These are phyloP conservation scores for Spiraea crenata DNA, from an alignment of 331 rosid species.

Conservation along the genomic window DNA sequence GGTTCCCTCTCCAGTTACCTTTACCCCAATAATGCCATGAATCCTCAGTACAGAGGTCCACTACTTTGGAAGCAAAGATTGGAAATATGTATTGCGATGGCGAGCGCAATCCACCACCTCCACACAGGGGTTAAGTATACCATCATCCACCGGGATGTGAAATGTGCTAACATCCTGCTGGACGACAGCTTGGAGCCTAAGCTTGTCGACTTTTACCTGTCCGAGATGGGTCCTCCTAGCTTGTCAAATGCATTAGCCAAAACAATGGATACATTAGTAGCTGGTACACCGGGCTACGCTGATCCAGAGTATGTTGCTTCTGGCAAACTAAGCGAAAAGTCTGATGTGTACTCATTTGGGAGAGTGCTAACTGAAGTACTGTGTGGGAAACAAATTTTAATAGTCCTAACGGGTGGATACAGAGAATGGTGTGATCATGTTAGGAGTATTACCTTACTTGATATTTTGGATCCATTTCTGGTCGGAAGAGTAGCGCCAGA, in stretches of 20 bases:
- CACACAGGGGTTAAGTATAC: background rate
- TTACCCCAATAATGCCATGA: no score
- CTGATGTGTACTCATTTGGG: background rate
- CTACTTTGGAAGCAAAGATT: no score
- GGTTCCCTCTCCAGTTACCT: no score
- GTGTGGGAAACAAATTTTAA: background rate
- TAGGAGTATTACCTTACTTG: no score
- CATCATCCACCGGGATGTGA: background rate
- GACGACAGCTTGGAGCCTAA: background rate
- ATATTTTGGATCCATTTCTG: no score
- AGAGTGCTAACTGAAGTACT: background rate
- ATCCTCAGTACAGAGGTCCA: no score
- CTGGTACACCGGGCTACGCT: background rate
- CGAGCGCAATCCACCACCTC: background rate
- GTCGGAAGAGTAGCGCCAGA: no score
- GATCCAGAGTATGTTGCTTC: background rate
- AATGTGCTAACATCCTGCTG: background rate
- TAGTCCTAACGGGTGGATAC: no score
- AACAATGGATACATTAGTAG: rapidly evolving
- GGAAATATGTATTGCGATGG: no score
- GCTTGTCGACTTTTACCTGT: background rate
- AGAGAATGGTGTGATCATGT: no score
- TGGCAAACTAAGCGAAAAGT: background rate
- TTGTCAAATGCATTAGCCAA: background rate
- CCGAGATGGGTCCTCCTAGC: background rate